Conservation (phyloP, 2,329 filamentous ascomycete species). For the Dactylellina haptotyla region DNA sequence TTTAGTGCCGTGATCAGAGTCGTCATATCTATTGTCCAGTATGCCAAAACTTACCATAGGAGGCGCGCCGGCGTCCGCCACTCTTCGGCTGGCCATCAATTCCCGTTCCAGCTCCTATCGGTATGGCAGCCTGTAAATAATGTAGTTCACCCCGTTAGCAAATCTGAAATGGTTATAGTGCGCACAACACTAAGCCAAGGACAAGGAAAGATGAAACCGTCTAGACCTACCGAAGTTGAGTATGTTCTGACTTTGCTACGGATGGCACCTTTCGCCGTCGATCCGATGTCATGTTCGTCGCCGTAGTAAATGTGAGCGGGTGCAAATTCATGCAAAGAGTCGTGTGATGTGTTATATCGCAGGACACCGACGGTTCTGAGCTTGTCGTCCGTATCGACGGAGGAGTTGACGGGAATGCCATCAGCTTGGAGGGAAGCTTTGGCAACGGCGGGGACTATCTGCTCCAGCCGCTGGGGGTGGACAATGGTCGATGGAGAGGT, state of each 20-base stretch:
- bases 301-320: slow-evolving; percentile 53
- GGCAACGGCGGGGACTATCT: slow-evolving; percentile 40
- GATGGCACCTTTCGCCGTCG: slow-evolving; percentile 38
- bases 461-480: slow-evolving; percentile 40
- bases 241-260: slow-evolving; percentile 50
- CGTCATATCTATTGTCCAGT: not conserved
- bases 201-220: not conserved
- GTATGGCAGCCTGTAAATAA: slow-evolving; percentile 44
- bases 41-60: slow-evolving; percentile 60
- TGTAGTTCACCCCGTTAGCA: not conserved
- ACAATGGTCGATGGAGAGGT: slow-evolving; percentile 48
- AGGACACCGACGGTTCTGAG: slow-evolving; percentile 45
- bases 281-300: slow-evolving; percentile 48
- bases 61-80: slow-evolving; percentile 53
- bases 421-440: slow-evolving; percentile 50
- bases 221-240: slow-evolving; percentile 47
- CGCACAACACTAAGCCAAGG: not conserved
- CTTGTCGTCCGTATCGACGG: slow-evolving; percentile 15
- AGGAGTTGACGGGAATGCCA: slow-evolving; percentile 33
- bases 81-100: slow-evolving; percentile 46
- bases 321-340: slow-evolving; percentile 50
- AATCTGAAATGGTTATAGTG: not conserved
- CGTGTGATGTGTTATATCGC: slow-evolving; percentile 52
- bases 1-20: slow-evolving; percentile 16
- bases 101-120: slow-evolving; percentile 16